Base-by-base conservation (phyloP, 371 early-diverging fungal species). In the Mucor plumbeus region DNA sequence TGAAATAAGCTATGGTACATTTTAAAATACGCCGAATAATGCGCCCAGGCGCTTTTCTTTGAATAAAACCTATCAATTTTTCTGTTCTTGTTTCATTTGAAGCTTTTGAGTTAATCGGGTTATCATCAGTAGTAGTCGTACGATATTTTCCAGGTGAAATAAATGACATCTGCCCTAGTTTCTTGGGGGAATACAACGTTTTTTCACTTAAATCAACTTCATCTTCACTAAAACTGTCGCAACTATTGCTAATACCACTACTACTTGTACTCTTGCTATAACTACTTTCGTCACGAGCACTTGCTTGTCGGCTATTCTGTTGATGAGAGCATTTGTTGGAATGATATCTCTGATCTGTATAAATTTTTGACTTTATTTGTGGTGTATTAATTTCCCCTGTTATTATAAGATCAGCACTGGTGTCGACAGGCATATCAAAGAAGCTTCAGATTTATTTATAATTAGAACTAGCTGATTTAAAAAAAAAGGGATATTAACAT, bases 11-110 rank as follows among this genome's bases (percentile, higher is more conserved):
- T 1, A 81, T 50, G 7, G 78, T 74, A 43, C 80, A 80, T 69
- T 85, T 85, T 61, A 85, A 65, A 5, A 83, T 78, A 4, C 87
- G 80, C 39, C 80, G 82, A 11, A 85, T 75, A 11, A 85, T 74
- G 53, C 85, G 75, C 7, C 72, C 70, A 0, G 87, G 82, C 26
- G 83, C 79, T 50, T 62, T 70, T 48, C 62, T 64, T 58, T 75
- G 74, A 1, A 79, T 15, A 47, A 67, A 59, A 5, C 14, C 50
- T 11, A 68, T 17, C 5, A 63, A 7, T 5, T 33, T 43, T 34
- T 68, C 68, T 39, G 54, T 39, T 55, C 34, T 63, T 55, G 64
- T 40, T 55, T 31, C 39, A 15, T 34, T 13, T 13, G 31, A 8
- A 7, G 44, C 44, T 8, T 44, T 17, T 3, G 33, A 3, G 33